Conservation (phyloP, 2,329 filamentous ascomycete genomes). For the Sporothrix brunneoviolacea region DNA sequence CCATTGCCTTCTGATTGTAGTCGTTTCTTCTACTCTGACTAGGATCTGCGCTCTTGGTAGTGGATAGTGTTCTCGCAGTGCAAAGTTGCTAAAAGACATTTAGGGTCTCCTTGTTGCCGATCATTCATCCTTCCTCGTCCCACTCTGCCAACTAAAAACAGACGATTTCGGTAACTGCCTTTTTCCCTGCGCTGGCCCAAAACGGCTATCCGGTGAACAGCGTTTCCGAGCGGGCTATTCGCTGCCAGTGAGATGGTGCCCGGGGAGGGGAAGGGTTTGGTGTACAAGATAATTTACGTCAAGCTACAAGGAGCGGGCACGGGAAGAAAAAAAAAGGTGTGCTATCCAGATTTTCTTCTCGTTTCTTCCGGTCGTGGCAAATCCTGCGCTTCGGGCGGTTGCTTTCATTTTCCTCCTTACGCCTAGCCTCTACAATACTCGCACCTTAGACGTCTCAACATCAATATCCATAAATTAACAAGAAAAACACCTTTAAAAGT, state of each 20-base stretch:
- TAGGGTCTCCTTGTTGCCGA: no score
- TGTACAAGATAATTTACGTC: no score
- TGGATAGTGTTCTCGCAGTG: no score
- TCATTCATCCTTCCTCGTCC: no score
- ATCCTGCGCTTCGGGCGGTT: conserved; percentile 7
- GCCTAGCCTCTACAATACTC: background rate
- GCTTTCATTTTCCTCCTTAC: background rate
- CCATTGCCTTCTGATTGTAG: no score
- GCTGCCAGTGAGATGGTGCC: background rate
- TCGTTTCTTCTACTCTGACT: no score
- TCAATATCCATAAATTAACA: background rate
- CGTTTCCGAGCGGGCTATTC: background rate
- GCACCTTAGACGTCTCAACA: background rate
- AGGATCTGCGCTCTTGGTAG: no score
- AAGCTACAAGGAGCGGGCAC: background rate
- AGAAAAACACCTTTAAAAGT: no score
- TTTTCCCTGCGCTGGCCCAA: background rate
- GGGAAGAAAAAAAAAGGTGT: background rate
- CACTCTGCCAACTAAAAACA: no score
- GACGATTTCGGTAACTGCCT: no score
- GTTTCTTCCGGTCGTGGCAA: background rate
- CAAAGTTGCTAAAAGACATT: no score
- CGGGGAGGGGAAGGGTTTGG: background rate
- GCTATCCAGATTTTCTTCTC: background rate
- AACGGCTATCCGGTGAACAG: background rate